These are phyloP conservation scores for Toxoplasma gondii DNA, from an alignment of 169 alveolate species.

Conservation along the genomic window DNA sequence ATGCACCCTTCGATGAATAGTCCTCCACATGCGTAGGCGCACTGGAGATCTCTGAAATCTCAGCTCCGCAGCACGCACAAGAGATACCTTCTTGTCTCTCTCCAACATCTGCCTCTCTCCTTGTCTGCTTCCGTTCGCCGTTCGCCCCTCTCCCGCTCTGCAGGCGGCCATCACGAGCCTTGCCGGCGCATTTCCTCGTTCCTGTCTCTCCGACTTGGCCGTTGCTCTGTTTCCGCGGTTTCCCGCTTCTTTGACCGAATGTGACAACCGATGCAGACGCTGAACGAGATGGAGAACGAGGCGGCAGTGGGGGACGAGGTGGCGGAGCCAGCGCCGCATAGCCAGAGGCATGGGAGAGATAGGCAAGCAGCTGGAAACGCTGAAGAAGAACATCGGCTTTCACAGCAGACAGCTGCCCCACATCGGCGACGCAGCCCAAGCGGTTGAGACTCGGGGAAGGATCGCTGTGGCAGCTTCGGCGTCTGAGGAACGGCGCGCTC, in stretches of 20 bases:
- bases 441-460: slow-evolving; percentile 1
- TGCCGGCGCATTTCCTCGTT: too few species aligned
- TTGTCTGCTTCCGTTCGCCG: too few species aligned
- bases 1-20: too few species aligned
- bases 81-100: too few species aligned
- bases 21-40: too few species aligned
- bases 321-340: slow-evolving; percentile 3
- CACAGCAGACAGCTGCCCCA: not conserved
- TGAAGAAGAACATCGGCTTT: slow-evolving; percentile 27
- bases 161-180: too few species aligned
- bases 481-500: slow-evolving; percentile 7
- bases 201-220: not conserved
- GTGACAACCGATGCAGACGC: not conserved
- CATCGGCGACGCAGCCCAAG: slow-evolving; percentile 6
- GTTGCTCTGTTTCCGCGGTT: not conserved
- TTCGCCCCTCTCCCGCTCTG: too few species aligned
- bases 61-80: too few species aligned
- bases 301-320: not conserved
- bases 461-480: slow-evolving; percentile 3
- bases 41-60: too few species aligned
- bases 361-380: not conserved
- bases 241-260: not conserved
- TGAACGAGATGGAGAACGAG: not conserved
- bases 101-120: too few species aligned
- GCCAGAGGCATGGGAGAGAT: not conserved